These are phyloP conservation scores for Sporothrix inflata DNA, from an alignment of 2,329 filamentous ascomycete genomes.

Conservation along the genomic window DNA sequence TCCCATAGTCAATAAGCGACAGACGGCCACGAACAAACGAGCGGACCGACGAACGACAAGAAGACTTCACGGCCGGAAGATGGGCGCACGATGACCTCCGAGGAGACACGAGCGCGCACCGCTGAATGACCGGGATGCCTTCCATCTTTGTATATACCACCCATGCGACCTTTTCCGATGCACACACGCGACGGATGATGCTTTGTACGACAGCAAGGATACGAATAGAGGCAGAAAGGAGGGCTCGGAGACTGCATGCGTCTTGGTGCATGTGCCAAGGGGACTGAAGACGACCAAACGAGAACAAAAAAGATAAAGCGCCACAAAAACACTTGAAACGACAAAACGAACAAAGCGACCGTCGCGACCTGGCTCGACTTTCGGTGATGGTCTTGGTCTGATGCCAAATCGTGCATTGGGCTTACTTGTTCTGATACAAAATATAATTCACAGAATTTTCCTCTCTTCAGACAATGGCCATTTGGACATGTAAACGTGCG, in stretches of 20 bases:
- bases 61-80: neutral
- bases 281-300: neutral
- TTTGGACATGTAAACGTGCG: neutral
- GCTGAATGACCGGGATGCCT: neutral
- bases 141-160: slow-evolving; percentile 20
- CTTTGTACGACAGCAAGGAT: neutral
- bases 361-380: neutral
- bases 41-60: neutral
- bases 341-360: neutral
- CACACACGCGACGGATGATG: neutral
- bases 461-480: neutral
- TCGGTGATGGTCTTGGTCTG: neutral
- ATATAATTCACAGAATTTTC: slow-evolving; percentile 5
- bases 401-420: neutral
- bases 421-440: neutral
- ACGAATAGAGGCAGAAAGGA: neutral
- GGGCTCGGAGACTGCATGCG: neutral
- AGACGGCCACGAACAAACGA: neutral
- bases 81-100: neutral
- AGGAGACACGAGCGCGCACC: neutral
- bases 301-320: neutral
- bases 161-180: neutral
- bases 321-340: neutral
- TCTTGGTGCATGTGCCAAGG: neutral
- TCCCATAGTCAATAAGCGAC: neutral